phyloP scores from a whole-genome alignment of 2,329 filamentous ascomycete species.

The Sordariomycetes sp. region DNA sequence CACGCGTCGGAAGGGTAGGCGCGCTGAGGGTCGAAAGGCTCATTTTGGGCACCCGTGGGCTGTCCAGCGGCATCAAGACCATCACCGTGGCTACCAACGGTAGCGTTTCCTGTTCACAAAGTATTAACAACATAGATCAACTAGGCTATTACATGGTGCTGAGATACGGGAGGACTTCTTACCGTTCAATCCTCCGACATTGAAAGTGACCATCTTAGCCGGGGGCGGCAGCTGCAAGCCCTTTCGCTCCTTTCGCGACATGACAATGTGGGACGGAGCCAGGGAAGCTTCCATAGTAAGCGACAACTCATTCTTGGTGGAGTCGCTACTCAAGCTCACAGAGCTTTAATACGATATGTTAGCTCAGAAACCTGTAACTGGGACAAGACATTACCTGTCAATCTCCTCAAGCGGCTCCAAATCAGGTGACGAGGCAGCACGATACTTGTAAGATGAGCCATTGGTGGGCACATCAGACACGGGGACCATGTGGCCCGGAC shows the following conservation, averaged over 20 bases:
- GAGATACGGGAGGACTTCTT: background rate
- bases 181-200: background rate
- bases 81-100: background rate
- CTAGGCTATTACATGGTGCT: too few species aligned
- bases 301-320: background rate
- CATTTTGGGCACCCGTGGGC: background rate
- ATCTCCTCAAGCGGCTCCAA: background rate
- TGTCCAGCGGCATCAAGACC: background rate
- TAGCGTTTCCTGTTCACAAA: background rate
- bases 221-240: background rate
- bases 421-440: background rate
- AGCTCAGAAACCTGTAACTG: background rate
- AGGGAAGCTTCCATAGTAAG: background rate
- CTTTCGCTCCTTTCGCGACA: background rate
- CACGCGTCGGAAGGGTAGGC: slow-evolving; percentile 41
- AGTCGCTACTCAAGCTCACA: background rate
- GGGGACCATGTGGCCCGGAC: background rate
- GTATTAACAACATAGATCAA: background rate
- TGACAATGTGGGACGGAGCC: background rate
- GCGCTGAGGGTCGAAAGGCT: slow-evolving; percentile 31
- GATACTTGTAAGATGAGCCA: background rate
- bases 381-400: background rate
- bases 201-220: background rate
- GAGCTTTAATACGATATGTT: background rate
- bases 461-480: background rate